These are phyloP conservation scores for Zygotorulaspora danielsina DNA, from an alignment of 805 yeast genomes.

Conservation along the genomic window DNA sequence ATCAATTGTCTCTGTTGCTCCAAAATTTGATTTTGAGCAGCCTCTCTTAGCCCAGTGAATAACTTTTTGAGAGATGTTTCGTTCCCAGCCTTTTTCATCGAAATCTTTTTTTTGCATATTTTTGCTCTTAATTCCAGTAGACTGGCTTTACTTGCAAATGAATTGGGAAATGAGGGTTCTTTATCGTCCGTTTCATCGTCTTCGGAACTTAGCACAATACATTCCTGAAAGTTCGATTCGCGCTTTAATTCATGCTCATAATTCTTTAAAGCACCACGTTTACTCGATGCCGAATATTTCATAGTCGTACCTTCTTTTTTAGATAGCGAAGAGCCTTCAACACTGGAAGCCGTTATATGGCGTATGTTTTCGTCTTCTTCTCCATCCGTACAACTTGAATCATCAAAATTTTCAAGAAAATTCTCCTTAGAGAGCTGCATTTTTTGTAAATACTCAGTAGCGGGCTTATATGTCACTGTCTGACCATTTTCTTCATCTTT, in stretches of 20 bases:
- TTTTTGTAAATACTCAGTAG: background rate
- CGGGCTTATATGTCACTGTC: background rate
- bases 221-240: constrained; percentile 11
- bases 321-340: background rate
- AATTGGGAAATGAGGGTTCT: constrained; percentile 9
- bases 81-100: constrained; percentile 3
- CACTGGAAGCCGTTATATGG: background rate
- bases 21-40: constrained; percentile 47
- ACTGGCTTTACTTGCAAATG: constrained; percentile 34
- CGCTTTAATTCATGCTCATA: constrained; percentile 24
- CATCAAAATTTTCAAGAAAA: constrained; percentile 24
- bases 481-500: background rate
- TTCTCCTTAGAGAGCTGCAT: constrained; percentile 21
- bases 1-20: constrained; percentile 46
- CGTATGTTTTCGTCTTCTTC: background rate
- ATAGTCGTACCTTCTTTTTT: background rate
- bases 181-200: constrained; percentile 15
- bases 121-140: constrained; percentile 37
- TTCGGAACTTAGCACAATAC: constrained; percentile 21
- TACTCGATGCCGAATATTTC: background rate
- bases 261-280: constrained; percentile 12
- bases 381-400: constrained; percentile 5
- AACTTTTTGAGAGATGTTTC: constrained; percentile 31
- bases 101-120: constrained; percentile 26
- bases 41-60: constrained; percentile 38